A percentile compares a stretch with the other conserved stretches of the same genome.
Conservation (phyloP, 768 basidiomycete genomes). For the Hydnum rufescens region DNA sequence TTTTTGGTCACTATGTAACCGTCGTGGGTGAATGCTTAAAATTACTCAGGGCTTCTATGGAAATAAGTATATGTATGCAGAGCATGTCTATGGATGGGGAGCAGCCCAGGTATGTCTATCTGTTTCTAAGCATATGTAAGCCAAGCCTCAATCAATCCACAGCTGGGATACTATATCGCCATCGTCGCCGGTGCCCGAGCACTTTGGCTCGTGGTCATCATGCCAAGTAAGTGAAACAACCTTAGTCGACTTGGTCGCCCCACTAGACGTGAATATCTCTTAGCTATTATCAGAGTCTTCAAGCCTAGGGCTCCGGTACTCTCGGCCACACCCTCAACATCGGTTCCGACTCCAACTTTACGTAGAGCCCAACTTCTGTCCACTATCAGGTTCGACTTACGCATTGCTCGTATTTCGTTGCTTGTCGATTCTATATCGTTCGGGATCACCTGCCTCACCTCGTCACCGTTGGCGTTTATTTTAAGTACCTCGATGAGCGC, state of each 20-base stretch:
- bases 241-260: not conserved
- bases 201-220: constrained; percentile 2
- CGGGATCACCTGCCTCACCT: not conserved
- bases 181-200: constrained; percentile 5
- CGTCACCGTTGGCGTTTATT: not conserved
- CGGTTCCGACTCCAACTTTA: not conserved
- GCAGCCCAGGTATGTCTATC: constrained; percentile 4
- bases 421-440: constrained; percentile 1
- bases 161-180: constrained; percentile 8
- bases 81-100: constrained; percentile 22
- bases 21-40: no score
- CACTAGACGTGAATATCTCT: not conserved
- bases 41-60: constrained; percentile 51
- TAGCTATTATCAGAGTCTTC: constrained; percentile 7
- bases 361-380: not conserved
- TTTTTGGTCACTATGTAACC: no score
- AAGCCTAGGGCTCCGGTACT: constrained; percentile 2
- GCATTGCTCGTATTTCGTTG: constrained; percentile 5
- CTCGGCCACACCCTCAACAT: not conserved
- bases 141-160: not conserved
- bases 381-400: constrained; percentile 6
- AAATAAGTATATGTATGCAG: constrained; percentile 60
- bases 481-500: not conserved
- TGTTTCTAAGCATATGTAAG: not conserved
- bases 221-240: constrained; percentile 4